Evolutionary conservation across 306 rosid genomes (phyloP), one percentile per base, ranked within the genome.

Genomic region (Cicer chorassanicum): DNA sequence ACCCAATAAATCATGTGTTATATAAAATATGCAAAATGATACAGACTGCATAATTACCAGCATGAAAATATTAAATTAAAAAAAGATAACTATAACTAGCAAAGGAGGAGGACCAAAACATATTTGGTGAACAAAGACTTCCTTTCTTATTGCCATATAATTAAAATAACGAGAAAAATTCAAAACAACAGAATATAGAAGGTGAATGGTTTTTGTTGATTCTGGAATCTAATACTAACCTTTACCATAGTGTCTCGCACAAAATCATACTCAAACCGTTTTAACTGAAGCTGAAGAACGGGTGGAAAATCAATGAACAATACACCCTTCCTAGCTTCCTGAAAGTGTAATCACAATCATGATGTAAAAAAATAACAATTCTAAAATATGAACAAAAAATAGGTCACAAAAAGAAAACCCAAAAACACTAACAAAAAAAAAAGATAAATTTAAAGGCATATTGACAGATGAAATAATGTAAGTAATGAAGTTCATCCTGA

Each of bases 251-350:
- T 87, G 82, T 89, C 96, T 65, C 92, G 87, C 86, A 86, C 85
- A 71, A 87, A 89, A 86, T 91, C 98, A 67, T 91, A 93, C 68
- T 93, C 97, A 82, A 93, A 93, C 19, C 98, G 86, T 84, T 91
- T 93, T 74, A 93, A 74, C 86, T 93, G 98, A 82, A 93, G 98
- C 65, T 93, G 97, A 76, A 93, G 98, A 69, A 93, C 96, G 21
- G 97, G 98, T 50, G 98, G 98, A 82, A 93, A 91, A 90, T 93
- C 98, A 80, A 88, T 89, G 84, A 93, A 93, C 81, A 93, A 75
- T 38, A 89, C 97, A 15, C 97, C 96, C 80, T 91, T 93, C 90
- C 75, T 89, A 84, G 98, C 97, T 82, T 90, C 97, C 96, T 92
- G 93, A 78, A 86, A 85, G 36, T 11, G 8, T 60, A 65, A 62